Base-by-base conservation (phyloP, 2,329 filamentous ascomycete species). In the Chrysoporthe austroafricana region DNA sequence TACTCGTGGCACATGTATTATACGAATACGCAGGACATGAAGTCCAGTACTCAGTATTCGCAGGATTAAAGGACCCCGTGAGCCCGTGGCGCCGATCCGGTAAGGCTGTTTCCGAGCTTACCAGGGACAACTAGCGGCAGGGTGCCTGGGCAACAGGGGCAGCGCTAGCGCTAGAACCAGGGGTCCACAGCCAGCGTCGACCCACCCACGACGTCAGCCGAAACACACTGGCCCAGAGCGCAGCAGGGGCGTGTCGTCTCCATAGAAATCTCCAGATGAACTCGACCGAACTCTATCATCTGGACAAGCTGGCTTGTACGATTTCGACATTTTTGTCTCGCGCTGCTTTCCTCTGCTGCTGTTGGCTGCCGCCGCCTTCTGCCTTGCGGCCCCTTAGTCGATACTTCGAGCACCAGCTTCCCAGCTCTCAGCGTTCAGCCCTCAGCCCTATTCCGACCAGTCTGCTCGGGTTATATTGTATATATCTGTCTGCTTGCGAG, bases 181-280 rank as follows among this genome's bases (percentile, higher is more conserved):
- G 52, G 52, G 52, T 56, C 52, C 26, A 56, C 52, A 5, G 52
- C 26, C 11, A 56, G 14, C 32, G 58, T 36, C 11, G 58, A 44
- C 58, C 59, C 59, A 46, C 42, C 21, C 36, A 11, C 42, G 43
- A 61, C 59, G 59, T 61, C 59, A 61, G 43, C 43, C 43, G 42
- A 61, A 61, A 61, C 59, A 61, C 42, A 61, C 26, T 61, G 43
- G 42, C 42, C 21, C 14, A 46, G 39, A 34, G 21, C 39, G 58
- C 59, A 18, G 26, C 4, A 61, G 43, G 43, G 43, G n/a, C 39
- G 39, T 43, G 26, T 44, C 42, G 59, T 46, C 43, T 48, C 59
- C 59, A 61, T 61, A 61, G 59, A 61, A 61, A 61, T 61, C n/a
- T 46, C 59, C 59, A 61, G 59, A 48, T 46, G 18, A 46, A 46